Evolutionary conservation across 78 protist species (phyloP).

Genomic region (Dictyostelium firmibasis): DNA sequence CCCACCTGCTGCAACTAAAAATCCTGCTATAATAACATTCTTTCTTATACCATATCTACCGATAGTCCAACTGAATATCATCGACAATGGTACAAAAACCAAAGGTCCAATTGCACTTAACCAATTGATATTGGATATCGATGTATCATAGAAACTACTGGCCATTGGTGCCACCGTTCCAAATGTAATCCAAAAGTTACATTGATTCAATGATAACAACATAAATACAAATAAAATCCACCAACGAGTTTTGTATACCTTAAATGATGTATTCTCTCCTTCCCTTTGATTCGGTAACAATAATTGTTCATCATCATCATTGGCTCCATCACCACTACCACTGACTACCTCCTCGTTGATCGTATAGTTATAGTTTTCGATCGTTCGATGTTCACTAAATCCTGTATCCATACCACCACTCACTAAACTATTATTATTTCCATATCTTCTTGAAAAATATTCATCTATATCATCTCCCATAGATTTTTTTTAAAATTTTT

Average conservation of each 20-base stretch:
- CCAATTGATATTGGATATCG: background rate
- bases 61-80: slow-evolving; percentile 48
- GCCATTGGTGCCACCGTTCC: slow-evolving; percentile 53
- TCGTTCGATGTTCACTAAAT: background rate
- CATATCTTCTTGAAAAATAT: background rate
- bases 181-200: slow-evolving; percentile 73
- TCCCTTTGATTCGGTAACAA: background rate
- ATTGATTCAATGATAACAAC: slow-evolving; percentile 52
- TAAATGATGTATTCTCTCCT: slow-evolving; percentile 15
- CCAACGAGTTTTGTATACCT: slow-evolving; percentile 31
- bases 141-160: background rate
- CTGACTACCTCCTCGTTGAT: background rate
- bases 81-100: slow-evolving; percentile 1
- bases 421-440: slow-evolving; percentile 2
- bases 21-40: background rate
- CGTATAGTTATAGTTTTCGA: background rate
- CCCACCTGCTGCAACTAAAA: slow-evolving; percentile 21
- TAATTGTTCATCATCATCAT: background rate
- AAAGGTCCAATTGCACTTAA: slow-evolving; percentile 32
- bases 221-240: slow-evolving; percentile 45
- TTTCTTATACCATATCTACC: slow-evolving; percentile 47
- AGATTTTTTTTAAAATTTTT: background rate
- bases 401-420: background rate
- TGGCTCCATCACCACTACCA: background rate
- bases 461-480: slow-evolving; percentile 19